Conservation (phyloP, 306 rosid species). For the Vicia faba region DNA sequence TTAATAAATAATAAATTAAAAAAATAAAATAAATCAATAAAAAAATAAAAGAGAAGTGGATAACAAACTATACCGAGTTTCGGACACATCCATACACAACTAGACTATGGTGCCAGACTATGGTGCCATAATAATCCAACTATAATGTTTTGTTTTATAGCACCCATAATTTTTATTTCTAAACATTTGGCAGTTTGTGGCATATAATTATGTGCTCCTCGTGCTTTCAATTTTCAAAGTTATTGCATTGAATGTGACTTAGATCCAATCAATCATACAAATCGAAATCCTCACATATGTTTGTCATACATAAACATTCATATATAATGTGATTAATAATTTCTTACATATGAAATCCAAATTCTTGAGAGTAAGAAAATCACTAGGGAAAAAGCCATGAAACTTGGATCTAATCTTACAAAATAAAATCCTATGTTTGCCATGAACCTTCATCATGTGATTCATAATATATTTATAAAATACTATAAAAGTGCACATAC, state of each 20-base stretch:
- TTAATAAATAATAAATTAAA: too few relatives aligned
- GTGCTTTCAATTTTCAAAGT: conserved; percentile 27
- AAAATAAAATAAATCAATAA: too few relatives aligned
- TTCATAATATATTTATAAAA: conserved; percentile 19
- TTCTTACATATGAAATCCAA: conserved; percentile 12
- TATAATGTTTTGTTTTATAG: conserved; percentile 21
- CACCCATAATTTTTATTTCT: conserved; percentile 2
- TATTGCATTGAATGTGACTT: conserved; percentile 37
- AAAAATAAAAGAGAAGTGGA: too few relatives aligned
- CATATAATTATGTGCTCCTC: conserved; percentile 28
- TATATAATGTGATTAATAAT: conserved; percentile 1
- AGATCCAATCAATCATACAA: conserved; percentile 40
- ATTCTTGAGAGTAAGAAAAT: background rate
- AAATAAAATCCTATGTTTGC: conserved; percentile 17
- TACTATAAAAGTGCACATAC: conserved; percentile 12
- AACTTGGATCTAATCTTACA: conserved; percentile 37
- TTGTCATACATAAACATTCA: conserved; percentile 23
- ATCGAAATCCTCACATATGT: conserved; percentile 19
- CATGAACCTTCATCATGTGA: conserved; percentile 16
- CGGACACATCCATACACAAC: background rate
- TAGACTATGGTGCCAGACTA: conserved; percentile 22
- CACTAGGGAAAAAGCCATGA: conserved; percentile 19
- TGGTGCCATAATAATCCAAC: conserved; percentile 30
- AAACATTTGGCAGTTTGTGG: conserved; percentile 41
- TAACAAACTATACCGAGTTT: too few relatives aligned